These are phyloP conservation scores for Bruguiera gymnorhiza DNA, from an alignment of 345 rosid species.

Conservation along the genomic window DNA sequence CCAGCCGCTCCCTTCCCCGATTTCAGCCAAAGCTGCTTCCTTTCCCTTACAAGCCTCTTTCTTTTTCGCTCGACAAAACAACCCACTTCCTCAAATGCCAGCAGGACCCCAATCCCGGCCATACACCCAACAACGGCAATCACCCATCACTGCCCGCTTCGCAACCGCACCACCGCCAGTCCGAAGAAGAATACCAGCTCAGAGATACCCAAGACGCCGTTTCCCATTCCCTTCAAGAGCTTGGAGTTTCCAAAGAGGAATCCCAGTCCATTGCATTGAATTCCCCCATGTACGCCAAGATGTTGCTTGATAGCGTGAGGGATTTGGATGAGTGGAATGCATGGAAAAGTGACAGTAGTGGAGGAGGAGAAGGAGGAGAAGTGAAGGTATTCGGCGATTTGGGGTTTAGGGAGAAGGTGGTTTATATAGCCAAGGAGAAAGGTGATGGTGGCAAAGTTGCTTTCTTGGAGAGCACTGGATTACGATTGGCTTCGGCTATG, in stretches of 20 bases:
- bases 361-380: constrained; percentile 22
- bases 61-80: constrained; percentile 7
- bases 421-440: constrained; percentile 64
- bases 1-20: neutral
- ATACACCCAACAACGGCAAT: constrained; percentile 9
- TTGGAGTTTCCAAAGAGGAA: constrained; percentile 51
- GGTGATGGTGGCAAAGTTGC: constrained; percentile 79
- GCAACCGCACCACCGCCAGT: neutral
- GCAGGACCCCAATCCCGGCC: constrained; percentile 14
- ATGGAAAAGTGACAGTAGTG: constrained; percentile 32
- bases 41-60: constrained; percentile 6
- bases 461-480: constrained; percentile 79
- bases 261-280: constrained; percentile 43
- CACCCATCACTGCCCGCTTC: neutral
- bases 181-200: constrained; percentile 11
- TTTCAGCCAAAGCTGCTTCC: constrained; percentile 5
- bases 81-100: constrained; percentile 2
- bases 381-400: constrained; percentile 26
- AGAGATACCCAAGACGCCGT: constrained; percentile 50
- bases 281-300: constrained; percentile 50
- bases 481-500: constrained; percentile 67
- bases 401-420: constrained; percentile 65
- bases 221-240: constrained; percentile 43
- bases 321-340: constrained; percentile 78
- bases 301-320: constrained; percentile 54